Percentiles rank a stretch among this genome's conserved stretches.
Evolutionary conservation across 257 asterid species (phyloP).

Genomic region (Asclepias syriaca): DNA sequence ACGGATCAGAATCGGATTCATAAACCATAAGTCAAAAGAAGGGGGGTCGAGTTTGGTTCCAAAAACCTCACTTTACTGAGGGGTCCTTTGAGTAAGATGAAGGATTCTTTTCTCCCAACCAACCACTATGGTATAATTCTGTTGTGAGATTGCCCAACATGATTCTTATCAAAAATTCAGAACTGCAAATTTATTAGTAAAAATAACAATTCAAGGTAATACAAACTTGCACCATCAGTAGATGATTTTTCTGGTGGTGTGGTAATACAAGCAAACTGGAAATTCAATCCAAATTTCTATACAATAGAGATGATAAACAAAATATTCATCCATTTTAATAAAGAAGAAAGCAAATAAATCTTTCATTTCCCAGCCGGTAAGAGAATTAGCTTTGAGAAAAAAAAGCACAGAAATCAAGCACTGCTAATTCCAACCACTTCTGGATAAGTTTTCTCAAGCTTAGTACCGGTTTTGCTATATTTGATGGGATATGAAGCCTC

Average conservation of each 20-base stretch:
- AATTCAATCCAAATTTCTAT: neutral
- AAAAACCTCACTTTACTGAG: neutral
- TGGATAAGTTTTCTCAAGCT: neutral
- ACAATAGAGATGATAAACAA: neutral
- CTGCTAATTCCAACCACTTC: slow-evolving; percentile 14
- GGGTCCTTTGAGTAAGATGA: neutral
- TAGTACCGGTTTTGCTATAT: slow-evolving; percentile 17
- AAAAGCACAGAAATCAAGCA: neutral
- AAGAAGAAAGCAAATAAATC: neutral
- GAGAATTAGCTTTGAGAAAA: neutral
- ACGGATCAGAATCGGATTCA: neutral
- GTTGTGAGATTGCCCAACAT: neutral
- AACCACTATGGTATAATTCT: neutral
- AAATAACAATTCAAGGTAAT: neutral
- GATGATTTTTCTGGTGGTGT: neutral
- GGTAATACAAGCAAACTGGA: neutral
- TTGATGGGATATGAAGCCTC: slow-evolving; percentile 73
- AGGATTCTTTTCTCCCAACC: neutral
- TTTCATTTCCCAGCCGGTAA: neutral
- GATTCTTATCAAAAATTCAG: neutral
- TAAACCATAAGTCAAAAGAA: neutral
- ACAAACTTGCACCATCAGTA: neutral
- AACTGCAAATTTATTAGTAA: neutral
- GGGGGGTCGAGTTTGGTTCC: neutral
- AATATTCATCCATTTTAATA: neutral